Evolutionary conservation across 306 rosid species (phyloP).

Genomic region (Benincasa hispida): DNA sequence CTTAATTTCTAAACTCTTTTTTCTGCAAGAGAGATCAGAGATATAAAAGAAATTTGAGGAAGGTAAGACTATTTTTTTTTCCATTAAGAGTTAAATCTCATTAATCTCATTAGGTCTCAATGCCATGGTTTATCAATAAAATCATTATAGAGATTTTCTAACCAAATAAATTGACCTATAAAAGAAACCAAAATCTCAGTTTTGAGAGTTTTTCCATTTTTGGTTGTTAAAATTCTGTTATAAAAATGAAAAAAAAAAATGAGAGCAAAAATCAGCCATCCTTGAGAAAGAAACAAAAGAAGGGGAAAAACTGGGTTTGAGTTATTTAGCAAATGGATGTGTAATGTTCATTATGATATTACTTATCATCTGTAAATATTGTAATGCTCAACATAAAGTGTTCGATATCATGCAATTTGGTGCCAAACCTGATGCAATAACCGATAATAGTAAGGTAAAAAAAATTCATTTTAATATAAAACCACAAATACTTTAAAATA

Average conservation of each 20-base stretch:
- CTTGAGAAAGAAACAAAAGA: background rate
- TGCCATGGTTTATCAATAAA: too few relatives aligned
- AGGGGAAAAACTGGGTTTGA: background rate
- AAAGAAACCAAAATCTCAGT: too few relatives aligned
- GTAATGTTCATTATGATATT: background rate
- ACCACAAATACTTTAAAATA: background rate
- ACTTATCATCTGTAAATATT: background rate
- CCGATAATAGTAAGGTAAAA: constrained; percentile 22
- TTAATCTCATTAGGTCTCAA: background rate
- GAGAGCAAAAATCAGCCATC: too few relatives aligned
- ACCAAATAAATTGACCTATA: too few relatives aligned
- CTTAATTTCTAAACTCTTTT: background rate
- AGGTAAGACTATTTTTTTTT: background rate
- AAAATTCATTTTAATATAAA: background rate
- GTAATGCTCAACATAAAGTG: background rate
- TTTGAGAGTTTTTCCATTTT: background rate
- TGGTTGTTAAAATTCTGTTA: too few relatives aligned
- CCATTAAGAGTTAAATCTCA: background rate
- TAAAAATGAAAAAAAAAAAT: too few relatives aligned
- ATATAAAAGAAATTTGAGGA: background rate
- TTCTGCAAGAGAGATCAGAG: background rate
- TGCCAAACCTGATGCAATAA: constrained; percentile 11
- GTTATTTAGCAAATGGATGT: too few relatives aligned
- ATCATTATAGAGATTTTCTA: too few relatives aligned
- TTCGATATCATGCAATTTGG: constrained; percentile 11